A percentile compares a stretch with the other conserved stretches of the same genome.
These are phyloP conservation scores for Aspergillus sp. DNA, from an alignment of 2,329 filamentous ascomycete genomes.

Conservation along the genomic window DNA sequence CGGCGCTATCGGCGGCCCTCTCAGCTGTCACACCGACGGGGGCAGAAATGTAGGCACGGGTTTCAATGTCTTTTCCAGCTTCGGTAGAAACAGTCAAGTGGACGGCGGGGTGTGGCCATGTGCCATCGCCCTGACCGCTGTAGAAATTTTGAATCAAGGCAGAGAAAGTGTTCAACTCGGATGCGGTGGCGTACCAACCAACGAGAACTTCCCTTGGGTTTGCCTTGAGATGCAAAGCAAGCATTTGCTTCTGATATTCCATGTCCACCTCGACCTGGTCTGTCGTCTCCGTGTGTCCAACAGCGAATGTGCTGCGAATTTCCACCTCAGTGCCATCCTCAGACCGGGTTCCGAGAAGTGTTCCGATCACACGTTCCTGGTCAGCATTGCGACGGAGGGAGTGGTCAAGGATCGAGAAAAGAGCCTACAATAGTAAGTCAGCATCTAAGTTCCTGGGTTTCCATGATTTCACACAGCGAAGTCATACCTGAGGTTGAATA, in stretches of 20 bases:
- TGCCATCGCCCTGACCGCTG: conserved; percentile 92
- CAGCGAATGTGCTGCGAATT: conserved; percentile 94
- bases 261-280: conserved; percentile 99
- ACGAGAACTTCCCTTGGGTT: conserved; percentile 91
- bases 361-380: conserved; percentile 94
- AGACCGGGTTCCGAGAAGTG: conserved; percentile 85
- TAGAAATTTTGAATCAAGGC: conserved; percentile 99
- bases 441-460: conserved; percentile 9
- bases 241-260: conserved; percentile 99
- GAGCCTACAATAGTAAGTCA: conserved; percentile 46
- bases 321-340: conserved; percentile 97
- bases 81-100: conserved; percentile 93
- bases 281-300: conserved; percentile 96
- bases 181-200: conserved; percentile 97
- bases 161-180: conserved; percentile 97
- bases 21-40: conserved; percentile 94
- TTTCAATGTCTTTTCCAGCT: conserved; percentile 83
- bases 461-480: neutral
- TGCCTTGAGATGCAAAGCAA: conserved; percentile 88
- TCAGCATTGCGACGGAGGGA: conserved; percentile 87
- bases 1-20: conserved; percentile 90
- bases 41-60: conserved; percentile 90
- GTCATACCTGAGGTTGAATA: conserved; percentile 86
- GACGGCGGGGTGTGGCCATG: conserved; percentile 94
- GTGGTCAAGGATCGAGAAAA: conserved; percentile 78